Conservation (phyloP, 2,329 filamentous ascomycete genomes). For the Neonectria neomacrospora region DNA sequence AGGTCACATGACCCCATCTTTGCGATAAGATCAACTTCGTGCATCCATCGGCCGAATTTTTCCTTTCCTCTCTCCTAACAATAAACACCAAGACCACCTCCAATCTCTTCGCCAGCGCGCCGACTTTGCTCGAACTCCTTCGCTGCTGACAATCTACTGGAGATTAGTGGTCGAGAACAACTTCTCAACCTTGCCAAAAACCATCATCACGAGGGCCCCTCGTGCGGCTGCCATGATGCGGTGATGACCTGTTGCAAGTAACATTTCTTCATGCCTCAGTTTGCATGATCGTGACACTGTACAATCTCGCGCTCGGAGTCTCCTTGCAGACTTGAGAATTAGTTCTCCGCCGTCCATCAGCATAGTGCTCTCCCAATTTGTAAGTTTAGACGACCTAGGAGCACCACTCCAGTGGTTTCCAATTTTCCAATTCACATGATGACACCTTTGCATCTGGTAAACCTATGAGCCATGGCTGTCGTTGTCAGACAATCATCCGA, state of each 20-base stretch:
- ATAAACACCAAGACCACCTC: conserved; percentile 57
- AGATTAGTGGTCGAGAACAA: conserved; percentile 69
- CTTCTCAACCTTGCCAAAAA: conserved; percentile 70
- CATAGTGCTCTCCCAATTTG: conserved; percentile 1
- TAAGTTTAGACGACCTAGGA: conserved; percentile 31
- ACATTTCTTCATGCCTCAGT: conserved; percentile 54
- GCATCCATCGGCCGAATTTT: conserved; percentile 33
- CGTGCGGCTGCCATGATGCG: conserved; percentile 73
- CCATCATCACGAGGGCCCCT: conserved; percentile 76
- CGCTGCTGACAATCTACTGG: conserved; percentile 59
- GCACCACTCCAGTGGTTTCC: conserved; percentile 16
- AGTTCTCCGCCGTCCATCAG: neutral
- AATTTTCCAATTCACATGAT: conserved; percentile 42
- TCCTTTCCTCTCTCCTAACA: conserved; percentile 43
- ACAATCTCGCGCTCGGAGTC: neutral
- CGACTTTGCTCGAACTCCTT: conserved; percentile 45
- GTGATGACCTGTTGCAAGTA: conserved; percentile 75
- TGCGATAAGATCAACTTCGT: conserved; percentile 32
- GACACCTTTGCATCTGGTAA: conserved; percentile 57
- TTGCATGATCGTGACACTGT: conserved; percentile 21
- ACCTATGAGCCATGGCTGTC: conserved; percentile 49
- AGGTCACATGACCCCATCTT: conserved; percentile 40
- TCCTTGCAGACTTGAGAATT: neutral
- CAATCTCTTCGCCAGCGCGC: conserved; percentile 54
- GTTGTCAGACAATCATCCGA: conserved; percentile 37